Base-by-base conservation (phyloP, 805 yeast genomes). In the Metschnikowia anglica region DNA sequence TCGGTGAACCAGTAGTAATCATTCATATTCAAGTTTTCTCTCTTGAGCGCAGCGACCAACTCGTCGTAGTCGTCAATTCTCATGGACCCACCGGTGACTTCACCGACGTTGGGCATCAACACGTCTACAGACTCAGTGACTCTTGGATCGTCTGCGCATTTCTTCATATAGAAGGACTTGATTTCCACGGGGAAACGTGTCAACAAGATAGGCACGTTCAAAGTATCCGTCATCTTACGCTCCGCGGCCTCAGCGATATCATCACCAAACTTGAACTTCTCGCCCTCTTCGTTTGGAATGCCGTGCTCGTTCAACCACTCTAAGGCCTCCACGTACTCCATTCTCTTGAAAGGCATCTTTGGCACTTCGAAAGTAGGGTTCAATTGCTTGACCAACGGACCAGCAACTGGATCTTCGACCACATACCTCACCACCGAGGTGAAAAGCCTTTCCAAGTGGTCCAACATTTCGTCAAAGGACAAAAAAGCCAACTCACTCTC, bases 211-310 rank as follows among this genome's bases (percentile, higher is more conserved):
- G 99, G 99, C 52, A 78, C 85, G 61, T 90, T 90, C 65, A 93
- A 85, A 46, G 86, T 79, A 65, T 93, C 99, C 25, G 96, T 88
- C 99, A 93, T 93, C 69, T 84, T 87, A 66, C 99, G 86, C 78
- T 93, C 99, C 46, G 97, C 99, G 43, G 99, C 99, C 73, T 93
- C 99, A 48, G 98, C 97, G 52, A 93, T 93, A 66, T 93, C 99
- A 63, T 93, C 99, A 66, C 99, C 99, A 56, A 93, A 93, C 70
- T 85, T 80, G 83, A 91, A 93, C 55, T 74, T 72, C 63, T 88
- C 85, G 50, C 93, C 97, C 10, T 91, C 97, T 74, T 93, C 99
- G 79, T 91, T 93, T 60, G 83, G 82, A 59, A 95, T 81, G 41
- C 85, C 91, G 70, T 91, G 88, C 70, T 90, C 97, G 79, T 88